Base-by-base conservation (phyloP, 192 early-diverging fungal genomes). In the Haplosporangium gracile region DNA sequence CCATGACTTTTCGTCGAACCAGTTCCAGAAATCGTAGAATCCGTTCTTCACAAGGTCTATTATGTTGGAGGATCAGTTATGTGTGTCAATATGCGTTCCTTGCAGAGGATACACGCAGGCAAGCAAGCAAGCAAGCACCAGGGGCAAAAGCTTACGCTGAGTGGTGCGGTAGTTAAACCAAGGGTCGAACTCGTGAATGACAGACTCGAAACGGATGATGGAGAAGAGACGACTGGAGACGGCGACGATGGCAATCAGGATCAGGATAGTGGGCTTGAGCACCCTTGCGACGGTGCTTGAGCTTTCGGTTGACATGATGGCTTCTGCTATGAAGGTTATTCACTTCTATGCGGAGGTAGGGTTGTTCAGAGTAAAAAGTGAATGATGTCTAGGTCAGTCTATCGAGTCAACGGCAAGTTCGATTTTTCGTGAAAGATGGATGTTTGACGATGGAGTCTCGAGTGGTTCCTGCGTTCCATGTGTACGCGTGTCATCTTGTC, bases 171-270 rank as follows among this genome's bases (percentile, higher is more conserved):
- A 99, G 92, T 99, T 99, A 92, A 99, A 99, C 97, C 96, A 99
- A 40, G 99, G 99, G 88, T 99, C 99, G 88, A 99, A 99, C 88
- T 99, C 99, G 92, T 99, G 99, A 89, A 99, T 99, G 75, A 99
- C 96, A 77, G 95, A 96, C 89, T 99, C 99, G 87, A 97, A 99
- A 32, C 98, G 95, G 75, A 99, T 93, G 72, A 99, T 97, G 79
- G 97, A 98, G 90, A 99, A 99, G 69, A 99, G 92, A 74, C 98
- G 96, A 77, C 95, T 95, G 32, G 96, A 92, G 80, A 99, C 95
- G 32, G 97, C 96, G 29, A 97, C 93, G 6, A 95, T 74, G 36
- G 95, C 95, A 75, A 99, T 97, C 43, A 98, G 92, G 42, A 94
- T 94, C 47, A 99, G 94, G 76, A 99, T 97, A 63, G 94, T 91